Base-by-base conservation (phyloP, 2,329 filamentous ascomycete genomes). In the Diplodia corticola region DNA sequence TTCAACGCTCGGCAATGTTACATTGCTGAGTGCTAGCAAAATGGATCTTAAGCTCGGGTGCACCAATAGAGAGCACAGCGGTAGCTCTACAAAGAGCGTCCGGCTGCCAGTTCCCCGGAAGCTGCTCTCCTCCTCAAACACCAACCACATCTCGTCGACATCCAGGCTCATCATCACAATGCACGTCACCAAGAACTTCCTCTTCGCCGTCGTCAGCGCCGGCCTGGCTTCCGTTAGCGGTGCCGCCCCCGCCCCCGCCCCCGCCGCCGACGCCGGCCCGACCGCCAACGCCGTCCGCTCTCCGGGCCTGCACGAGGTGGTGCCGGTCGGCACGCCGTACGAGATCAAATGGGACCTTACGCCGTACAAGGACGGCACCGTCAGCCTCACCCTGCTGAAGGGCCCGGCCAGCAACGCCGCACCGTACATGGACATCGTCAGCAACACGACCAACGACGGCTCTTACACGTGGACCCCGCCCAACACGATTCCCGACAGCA, bases 341-440 rank as follows among this genome's bases (percentile, higher is more conserved):
- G 81, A 78, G 71, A 86, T 89, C 81, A 85, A 80, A 69, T 89
- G 87, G 87, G 69, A 80, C 68, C 78, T 81, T 69, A 81, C 81
- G 66, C 65, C 74, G 61, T 66, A 48, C 64, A 17, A 44, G 17
- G 60, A 40, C 30, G 81, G 80, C 71, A 81, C 78, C 40, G 79
- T 89, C 73, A 84, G 85, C 20, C 78, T 89, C 66, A 75, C 86
- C 67, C 84, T 89, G 69, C 83, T 88, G 70, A 83, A 83, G 73
- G 87, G 87, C 46, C 86, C 86, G 33, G 79, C 82, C 69, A 79
- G 67, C 76, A 85, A 88, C 78, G 81, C 86, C 54, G 70, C 80
- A 44, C 82, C 83, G 50, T 75, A 85, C 69, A 76, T 78, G 70
- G 78, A 83, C 67, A 80, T 87, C 69, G 82, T 80, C 68, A 75